Percentiles rank a stretch among this genome's conserved stretches.
Conservation (phyloP, 257 asterid species). For the Ballota nigra region DNA sequence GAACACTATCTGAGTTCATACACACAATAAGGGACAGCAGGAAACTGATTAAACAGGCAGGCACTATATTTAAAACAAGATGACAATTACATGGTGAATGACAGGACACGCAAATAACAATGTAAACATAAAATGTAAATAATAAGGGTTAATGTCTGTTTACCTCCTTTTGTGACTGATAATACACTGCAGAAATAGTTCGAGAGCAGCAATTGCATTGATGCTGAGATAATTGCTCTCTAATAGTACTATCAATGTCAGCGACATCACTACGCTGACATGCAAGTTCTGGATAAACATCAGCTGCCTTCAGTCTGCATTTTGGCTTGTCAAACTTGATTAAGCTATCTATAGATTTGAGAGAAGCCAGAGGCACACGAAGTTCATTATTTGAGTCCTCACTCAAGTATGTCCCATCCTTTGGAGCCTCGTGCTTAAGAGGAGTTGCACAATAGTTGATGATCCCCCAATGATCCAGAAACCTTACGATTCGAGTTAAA, state of each 20-base stretch:
- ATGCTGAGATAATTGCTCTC: conserved; percentile 70
- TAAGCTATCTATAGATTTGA: conserved; percentile 90
- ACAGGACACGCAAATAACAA: conserved; percentile 15
- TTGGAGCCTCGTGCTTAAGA: conserved; percentile 45
- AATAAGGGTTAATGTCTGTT: not conserved
- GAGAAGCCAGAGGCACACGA: conserved; percentile 75
- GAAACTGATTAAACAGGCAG: conserved; percentile 16
- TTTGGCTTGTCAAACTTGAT: conserved; percentile 91
- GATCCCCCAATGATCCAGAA: conserved; percentile 98
- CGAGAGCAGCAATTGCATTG: conserved; percentile 71
- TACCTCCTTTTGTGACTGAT: conserved; percentile 98
- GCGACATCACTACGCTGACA: conserved; percentile 42
- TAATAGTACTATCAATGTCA: conserved; percentile 65
- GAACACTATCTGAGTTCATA: not conserved
- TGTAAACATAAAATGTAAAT: not conserved
- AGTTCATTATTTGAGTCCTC: conserved; percentile 84
- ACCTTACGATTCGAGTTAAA: conserved; percentile 71
- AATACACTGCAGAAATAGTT: conserved; percentile 55
- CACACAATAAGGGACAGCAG: not conserved
- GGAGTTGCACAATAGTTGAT: conserved; percentile 84
- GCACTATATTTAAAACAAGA: conserved; percentile 9
- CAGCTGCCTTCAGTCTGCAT: conserved; percentile 71
- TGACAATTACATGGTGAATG: not conserved
- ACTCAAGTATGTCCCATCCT: conserved; percentile 56
- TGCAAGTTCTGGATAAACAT: conserved; percentile 74